Base-by-base conservation (phyloP, 805 yeast genomes). In the Metschnikowia lachancei region DNA sequence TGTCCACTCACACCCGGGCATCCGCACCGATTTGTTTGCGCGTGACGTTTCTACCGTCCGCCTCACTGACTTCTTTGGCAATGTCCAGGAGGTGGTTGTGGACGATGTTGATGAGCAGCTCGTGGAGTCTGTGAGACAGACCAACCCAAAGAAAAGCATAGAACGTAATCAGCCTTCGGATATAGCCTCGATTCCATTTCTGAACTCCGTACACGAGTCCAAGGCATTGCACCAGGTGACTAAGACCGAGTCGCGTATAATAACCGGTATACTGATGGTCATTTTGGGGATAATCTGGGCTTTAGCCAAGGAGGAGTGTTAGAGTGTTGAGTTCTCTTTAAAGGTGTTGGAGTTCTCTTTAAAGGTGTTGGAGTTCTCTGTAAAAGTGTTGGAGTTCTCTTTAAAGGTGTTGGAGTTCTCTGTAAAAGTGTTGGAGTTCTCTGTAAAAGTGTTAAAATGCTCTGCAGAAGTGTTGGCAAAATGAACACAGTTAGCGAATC, bases 1-100 rank as follows among this genome's bases (percentile, higher is more conserved):
- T 53, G 86, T 94, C 26, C 97, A 89, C 61, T 89, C 97, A 1
- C 83, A 87, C 57, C 92, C 96, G 1, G 99, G 99, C n/a, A 82
- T 94, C 32, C 76, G 95, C 53, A 80, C 89, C 0, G 97, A 91
- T 62, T 67, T 87, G 49, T 88, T 81, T 65, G 64, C 76, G 36
- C 76, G 95, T 57, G 79, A 85, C 51, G 70, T 82, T 38, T 68
- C 75, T 3, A 80, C 85, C 35, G 95, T 90, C 3, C 68, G 81
- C 44, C 77, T 94, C 53, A 91, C 98, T 0, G 98, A 94, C 62
- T 94, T 94, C 63, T 91, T 94, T 57, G 99, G 97, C 1, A 89
- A 89, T 56, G 86, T 90, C 17, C 97, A 90, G 64, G 81, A 83
- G 45, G 86, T 87, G 2, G 76, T 85, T 2, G 73, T 76, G 43